Percentiles rank a stretch among this genome's conserved stretches.
These are phyloP conservation scores for Diatrype stigma DNA, from an alignment of 2,329 filamentous ascomycete genomes.

Conservation along the genomic window DNA sequence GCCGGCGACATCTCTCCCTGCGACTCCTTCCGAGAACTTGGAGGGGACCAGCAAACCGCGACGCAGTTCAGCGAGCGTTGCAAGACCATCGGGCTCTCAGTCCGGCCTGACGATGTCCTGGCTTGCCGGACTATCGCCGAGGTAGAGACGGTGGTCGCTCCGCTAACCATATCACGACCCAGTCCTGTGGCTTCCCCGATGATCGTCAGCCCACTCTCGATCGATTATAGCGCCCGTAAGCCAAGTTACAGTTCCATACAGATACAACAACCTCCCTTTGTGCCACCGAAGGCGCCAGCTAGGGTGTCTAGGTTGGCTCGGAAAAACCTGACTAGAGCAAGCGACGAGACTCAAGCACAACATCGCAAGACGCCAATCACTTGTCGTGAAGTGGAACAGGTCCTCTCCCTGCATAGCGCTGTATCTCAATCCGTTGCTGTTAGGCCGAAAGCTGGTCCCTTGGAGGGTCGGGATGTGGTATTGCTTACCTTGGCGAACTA, in stretches of 20 bases:
- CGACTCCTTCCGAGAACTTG: constrained; percentile 42
- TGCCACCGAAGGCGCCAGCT: constrained; percentile 16
- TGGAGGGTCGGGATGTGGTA: constrained; percentile 46
- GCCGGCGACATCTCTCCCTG: constrained; percentile 28
- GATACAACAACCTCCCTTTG: constrained; percentile 14
- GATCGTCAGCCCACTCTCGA: constrained; percentile 15
- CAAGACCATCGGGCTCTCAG: constrained; percentile 30
- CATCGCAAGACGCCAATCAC: constrained; percentile 18
- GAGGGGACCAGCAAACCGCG: constrained; percentile 35
- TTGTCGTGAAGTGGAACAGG: constrained; percentile 32
- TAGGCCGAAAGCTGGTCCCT: constrained; percentile 44
- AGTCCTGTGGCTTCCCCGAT: constrained; percentile 8
- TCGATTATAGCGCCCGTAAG: not conserved
- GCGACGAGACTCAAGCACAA: constrained; percentile 7
- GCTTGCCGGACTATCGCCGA: constrained; percentile 41
- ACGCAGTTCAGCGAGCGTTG: constrained; percentile 30
- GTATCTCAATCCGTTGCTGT: constrained; percentile 40
- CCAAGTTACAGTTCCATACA: not conserved
- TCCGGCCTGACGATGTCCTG: constrained; percentile 37
- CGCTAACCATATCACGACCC: constrained; percentile 18
- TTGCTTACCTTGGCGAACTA: constrained; percentile 37
- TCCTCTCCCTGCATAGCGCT: constrained; percentile 35
- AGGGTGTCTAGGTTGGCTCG: not conserved
- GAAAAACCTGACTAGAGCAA: constrained; percentile 2
- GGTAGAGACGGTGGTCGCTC: constrained; percentile 37